Evolutionary conservation across 768 basidiomycete species (phyloP).

Genomic region (Lentinula lateritia): DNA sequence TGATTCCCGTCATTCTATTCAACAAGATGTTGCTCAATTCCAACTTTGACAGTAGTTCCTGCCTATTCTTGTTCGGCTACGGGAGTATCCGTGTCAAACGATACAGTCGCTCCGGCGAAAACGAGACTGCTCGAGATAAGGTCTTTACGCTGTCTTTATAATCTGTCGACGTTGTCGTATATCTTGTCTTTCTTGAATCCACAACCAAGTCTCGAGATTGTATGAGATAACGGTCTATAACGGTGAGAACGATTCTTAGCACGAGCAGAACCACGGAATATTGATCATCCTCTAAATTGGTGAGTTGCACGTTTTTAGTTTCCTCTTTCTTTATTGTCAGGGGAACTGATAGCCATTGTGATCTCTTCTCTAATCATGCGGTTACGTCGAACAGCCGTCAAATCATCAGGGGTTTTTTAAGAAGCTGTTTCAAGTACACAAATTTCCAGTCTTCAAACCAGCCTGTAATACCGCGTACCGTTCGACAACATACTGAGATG

Average conservation of each 20-base stretch:
- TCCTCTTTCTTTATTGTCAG: not conserved
- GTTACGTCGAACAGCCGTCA: not conserved
- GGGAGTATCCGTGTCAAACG: not conserved
- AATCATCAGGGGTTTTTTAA: not conserved
- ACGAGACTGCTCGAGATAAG: not conserved
- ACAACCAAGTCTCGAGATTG: no score
- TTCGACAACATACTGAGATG: not conserved
- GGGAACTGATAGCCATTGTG: not conserved
- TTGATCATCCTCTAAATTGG: not conserved
- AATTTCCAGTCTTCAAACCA: not conserved
- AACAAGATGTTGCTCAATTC: not conserved
- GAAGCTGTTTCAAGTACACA: not conserved
- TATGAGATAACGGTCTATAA: no score
- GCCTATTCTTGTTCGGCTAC: not conserved
- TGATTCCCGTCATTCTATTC: not conserved
- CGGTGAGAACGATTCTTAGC: no score
- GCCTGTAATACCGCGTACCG: not conserved
- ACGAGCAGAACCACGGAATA: not conserved
- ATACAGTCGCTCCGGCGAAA: not conserved
- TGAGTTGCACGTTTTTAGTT: not conserved
- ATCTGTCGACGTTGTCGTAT: not conserved
- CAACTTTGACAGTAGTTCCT: not conserved
- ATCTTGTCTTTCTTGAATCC: no score
- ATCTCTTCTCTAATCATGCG: not conserved
- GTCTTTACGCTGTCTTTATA: not conserved